Evolutionary conservation across 2,329 filamentous ascomycete genomes (phyloP), one percentile per base, ranked within the genome.

Genomic region (Trichoderma aggressivum): DNA sequence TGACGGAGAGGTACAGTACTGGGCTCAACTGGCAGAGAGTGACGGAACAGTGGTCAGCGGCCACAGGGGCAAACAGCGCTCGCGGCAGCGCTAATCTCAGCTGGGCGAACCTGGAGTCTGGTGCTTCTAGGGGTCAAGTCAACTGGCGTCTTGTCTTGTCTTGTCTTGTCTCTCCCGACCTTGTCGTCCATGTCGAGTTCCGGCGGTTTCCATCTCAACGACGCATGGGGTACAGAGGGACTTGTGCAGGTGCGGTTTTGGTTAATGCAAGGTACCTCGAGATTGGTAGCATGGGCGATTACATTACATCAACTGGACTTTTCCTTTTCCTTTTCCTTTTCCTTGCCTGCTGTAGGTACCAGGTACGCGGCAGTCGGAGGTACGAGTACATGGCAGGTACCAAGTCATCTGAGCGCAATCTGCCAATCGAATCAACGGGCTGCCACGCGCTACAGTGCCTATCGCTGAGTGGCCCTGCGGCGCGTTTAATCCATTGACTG

Each of bases 381-480:
- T 8, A 53, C 30, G 8, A n/a, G n/a, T 32, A 28, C 16, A 32
- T 58, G 28, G 18, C 55, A 58, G 18, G 56, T 59, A 59, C 56
- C n/a, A n/a, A 11, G n/a, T 50, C 43, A 21, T 50, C n/a, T 50
- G n/a, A 50, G 14, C 50, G 24, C 58, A 60, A 36, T 36, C 60
- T 28, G 61, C 34, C 64, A 59, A 59, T 59, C 56, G 56, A 34
- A 68, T 69, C 58, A 32, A 26, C 53, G 50, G 61, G 34, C 55
- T 67, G 71, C 71, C 71, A 72, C 71, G 71, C 71, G 71, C 39
- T 66, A 67, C 71, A 53, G 56, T 62, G 67, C 26, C 67, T 50
- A 66, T 72, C 68, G 67, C 71, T 72, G 60, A 72, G 53, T 72
- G 71, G 71, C 60, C 60, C 55, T 63, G 32, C 67, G 59, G 65